Conservation (phyloP, 2,329 filamentous ascomycete genomes). For the Ilyonectria mors-panacis region DNA sequence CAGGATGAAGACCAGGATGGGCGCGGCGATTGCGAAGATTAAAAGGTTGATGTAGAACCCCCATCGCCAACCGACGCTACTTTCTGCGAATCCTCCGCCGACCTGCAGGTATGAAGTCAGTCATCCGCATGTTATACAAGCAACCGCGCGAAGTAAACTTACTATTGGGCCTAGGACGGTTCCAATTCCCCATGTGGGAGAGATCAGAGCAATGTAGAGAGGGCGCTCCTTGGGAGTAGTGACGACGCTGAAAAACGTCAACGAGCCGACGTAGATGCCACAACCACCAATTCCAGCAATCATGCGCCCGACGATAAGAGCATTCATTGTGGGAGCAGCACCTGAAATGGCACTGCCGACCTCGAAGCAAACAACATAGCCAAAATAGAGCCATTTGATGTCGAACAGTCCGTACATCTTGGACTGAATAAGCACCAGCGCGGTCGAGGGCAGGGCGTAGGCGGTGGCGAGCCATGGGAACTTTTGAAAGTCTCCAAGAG, state of each 20-base stretch:
- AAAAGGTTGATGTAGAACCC: conserved; percentile 64
- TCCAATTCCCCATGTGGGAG: conserved; percentile 57
- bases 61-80: conserved; percentile 55
- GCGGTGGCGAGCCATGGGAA: conserved; percentile 40
- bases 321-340: neutral
- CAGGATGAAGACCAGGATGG: conserved; percentile 49
- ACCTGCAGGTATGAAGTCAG: conserved; percentile 32
- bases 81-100: conserved; percentile 59
- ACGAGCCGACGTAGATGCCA: conserved; percentile 47
- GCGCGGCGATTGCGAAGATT: conserved; percentile 56
- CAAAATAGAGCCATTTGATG: neutral
- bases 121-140: neutral
- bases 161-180: conserved; percentile 58
- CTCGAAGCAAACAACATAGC: neutral
- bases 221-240: conserved; percentile 36
- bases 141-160: neutral
- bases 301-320: conserved; percentile 53
- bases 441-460: conserved; percentile 42
- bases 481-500: conserved; percentile 29
- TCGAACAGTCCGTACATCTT: neutral
- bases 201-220: conserved; percentile 37
- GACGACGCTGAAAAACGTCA: conserved; percentile 33
- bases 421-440: conserved; percentile 51
- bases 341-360: neutral
- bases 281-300: conserved; percentile 59